Conservation (phyloP, 306 rosid species). For the Rosa persica region DNA sequence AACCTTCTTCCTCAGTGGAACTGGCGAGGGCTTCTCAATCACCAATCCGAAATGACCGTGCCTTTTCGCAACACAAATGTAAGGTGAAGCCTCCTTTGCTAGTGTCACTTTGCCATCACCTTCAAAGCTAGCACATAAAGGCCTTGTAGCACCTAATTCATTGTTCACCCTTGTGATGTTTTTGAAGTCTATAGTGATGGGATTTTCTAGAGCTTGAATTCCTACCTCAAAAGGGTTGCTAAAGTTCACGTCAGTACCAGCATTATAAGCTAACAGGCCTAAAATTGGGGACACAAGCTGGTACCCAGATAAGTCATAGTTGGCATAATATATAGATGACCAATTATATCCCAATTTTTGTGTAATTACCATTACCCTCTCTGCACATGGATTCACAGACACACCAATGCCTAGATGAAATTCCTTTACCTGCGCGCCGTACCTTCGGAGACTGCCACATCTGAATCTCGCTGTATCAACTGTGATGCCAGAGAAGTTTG, state of each 20-base stretch:
- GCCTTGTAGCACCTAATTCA: slow-evolving; percentile 26
- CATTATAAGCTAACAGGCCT: slow-evolving; percentile 79
- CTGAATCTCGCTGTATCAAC: slow-evolving; percentile 61
- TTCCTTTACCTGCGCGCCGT: slow-evolving; percentile 76
- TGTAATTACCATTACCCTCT: slow-evolving; percentile 73
- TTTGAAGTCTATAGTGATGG: slow-evolving; percentile 67
- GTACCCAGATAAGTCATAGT: slow-evolving; percentile 69
- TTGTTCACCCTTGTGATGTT: slow-evolving; percentile 42
- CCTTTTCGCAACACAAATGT: slow-evolving; percentile 62
- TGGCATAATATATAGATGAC: slow-evolving; percentile 66
- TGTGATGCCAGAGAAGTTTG: slow-evolving; percentile 71
- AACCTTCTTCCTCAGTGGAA: slow-evolving; percentile 43
- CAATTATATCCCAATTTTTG: slow-evolving; percentile 75
- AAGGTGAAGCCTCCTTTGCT: slow-evolving; percentile 46
- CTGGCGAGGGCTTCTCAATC: slow-evolving; percentile 46
- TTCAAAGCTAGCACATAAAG: slow-evolving; percentile 81
- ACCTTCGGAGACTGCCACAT: slow-evolving; percentile 84
- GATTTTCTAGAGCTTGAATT: slow-evolving; percentile 59
- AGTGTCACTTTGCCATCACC: slow-evolving; percentile 69
- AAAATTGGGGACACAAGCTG: slow-evolving; percentile 77
- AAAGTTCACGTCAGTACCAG: slow-evolving; percentile 49
- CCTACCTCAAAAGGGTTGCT: slow-evolving; percentile 82
- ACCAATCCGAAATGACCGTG: slow-evolving; percentile 95
- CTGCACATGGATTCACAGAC: slow-evolving; percentile 74
- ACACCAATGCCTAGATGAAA: slow-evolving; percentile 67